A percentile compares a stretch with the other conserved stretches of the same genome.
These are phyloP conservation scores for Xylaria sp. DNA, from an alignment of 2,329 filamentous ascomycete species.

Conservation along the genomic window DNA sequence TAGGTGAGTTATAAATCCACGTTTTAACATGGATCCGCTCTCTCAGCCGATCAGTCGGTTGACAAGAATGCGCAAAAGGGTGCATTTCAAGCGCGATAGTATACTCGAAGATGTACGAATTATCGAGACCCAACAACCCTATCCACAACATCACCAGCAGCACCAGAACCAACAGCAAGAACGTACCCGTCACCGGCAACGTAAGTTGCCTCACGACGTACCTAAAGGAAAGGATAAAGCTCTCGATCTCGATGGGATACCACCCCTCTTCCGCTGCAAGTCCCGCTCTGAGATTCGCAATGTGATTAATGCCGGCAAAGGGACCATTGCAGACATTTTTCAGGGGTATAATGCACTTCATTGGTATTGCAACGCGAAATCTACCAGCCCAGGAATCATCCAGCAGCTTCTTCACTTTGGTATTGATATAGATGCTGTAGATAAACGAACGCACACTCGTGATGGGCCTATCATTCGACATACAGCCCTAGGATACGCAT, in stretches of 20 bases:
- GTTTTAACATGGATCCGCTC: constrained; percentile 5
- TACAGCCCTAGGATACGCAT: constrained; percentile 35
- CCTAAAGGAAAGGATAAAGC: neutral
- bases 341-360: constrained; percentile 33
- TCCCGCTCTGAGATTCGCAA: constrained; percentile 17
- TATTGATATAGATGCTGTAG: constrained; percentile 32
- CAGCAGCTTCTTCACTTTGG: constrained; percentile 11
- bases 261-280: constrained; percentile 32
- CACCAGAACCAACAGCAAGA: neutral
- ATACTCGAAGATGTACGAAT: constrained; percentile 12
- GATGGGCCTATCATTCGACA: constrained; percentile 4
- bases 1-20: neutral
- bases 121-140: neutral
- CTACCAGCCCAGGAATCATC: constrained; percentile 31
- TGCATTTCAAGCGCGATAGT: constrained; percentile 21
- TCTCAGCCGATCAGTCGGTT: neutral
- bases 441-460: constrained; percentile 12
- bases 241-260: constrained; percentile 4
- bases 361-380: constrained; percentile 36
- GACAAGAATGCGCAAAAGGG: neutral
- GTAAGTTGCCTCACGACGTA: neutral
- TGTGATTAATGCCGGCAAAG: constrained; percentile 17
- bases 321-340: constrained; percentile 22
- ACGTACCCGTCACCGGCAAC: neutral
- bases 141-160: neutral